Base-by-base conservation (phyloP, 768 basidiomycete genomes). In the Tremella mesenterica region DNA sequence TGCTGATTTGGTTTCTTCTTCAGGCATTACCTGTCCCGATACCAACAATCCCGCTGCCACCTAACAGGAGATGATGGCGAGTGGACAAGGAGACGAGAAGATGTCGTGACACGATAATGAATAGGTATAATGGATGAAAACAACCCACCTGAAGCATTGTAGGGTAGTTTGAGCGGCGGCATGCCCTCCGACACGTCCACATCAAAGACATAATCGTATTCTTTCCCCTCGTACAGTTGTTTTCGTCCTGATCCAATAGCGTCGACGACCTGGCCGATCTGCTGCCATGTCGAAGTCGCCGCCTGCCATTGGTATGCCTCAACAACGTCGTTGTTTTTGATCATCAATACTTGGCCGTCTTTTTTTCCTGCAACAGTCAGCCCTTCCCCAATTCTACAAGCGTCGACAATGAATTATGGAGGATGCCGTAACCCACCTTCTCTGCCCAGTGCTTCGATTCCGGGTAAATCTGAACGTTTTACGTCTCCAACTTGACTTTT, bases 181-280 rank as follows among this genome's bases (percentile, higher is more conserved):
- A 81, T 83, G 2, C 91, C 92, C 55, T 95, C 93, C 65, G 88
- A 80, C 25, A 96, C 85, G 65, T 97, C 95, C 30, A 99, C 92
- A 67, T 95, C 92, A 65, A 97, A 96, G n/a, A 99, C 93, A 65
- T 95, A 95, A 74, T 99, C 95, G 67, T 92, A 99, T 74, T 97
- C 93, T 67, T 85, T 84, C 16, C 95, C 95, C 62, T 90, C 74
- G 67, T 86, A 85, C n/a, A 95, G 79, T 73, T 92, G 88, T 73
- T 88, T 92, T 53, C 89, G 79, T n/a, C 82, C 82, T 30, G 84
- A 82, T 21, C 91, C 87, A 48, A 93, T 86, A 18, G 91, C 92
- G 67, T 95, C 95, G 3, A 92, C 90, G 4, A 97, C 92, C 61
- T 92, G 86, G 21, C 95, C 95, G 29, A 97, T 83, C 71, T 92